phyloP scores from a whole-genome alignment of 179 eudicot species.

The Pouteria campechiana region DNA sequence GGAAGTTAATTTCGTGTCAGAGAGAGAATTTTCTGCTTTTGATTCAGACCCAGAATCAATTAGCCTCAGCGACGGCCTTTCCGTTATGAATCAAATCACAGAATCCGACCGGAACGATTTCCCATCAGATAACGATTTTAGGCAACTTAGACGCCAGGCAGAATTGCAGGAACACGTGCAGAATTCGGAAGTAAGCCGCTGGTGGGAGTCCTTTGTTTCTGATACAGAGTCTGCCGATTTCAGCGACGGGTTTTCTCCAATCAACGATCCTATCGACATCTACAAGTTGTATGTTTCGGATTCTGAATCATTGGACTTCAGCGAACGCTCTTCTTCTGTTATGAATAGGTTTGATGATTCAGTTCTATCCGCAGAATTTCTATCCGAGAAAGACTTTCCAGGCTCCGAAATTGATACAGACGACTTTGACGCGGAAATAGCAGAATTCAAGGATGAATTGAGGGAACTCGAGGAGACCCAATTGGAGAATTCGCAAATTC shows the following conservation, averaged over 20 bases:
- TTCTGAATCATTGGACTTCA: no score
- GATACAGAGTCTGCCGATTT: conserved; percentile 11
- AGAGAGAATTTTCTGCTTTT: conserved; percentile 6
- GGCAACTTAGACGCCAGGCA: no score
- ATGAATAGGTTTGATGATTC: no score
- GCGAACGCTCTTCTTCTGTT: no score
- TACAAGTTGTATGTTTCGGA: no score
- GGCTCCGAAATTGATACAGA: no score
- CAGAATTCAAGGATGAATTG: background rate
- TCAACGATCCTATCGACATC: no score
- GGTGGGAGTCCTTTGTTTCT: conserved; percentile 2
- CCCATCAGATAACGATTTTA: conserved; percentile 48
- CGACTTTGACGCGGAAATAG: background rate
- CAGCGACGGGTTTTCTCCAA: conserved; percentile 17
- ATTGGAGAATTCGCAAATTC: background rate
- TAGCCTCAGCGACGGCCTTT: conserved; percentile 20
- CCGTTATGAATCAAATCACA: conserved; percentile 24
- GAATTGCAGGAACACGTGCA: no score
- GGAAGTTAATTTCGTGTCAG: conserved; percentile 5
- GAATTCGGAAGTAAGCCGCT: conserved; percentile 20
- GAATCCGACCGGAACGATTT: conserved; percentile 45
- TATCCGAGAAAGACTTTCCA: no score
- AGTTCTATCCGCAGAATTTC: no score
- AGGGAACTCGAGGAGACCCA: background rate
- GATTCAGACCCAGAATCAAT: conserved; percentile 43